Base-by-base conservation (phyloP, 2,329 filamentous ascomycete genomes). In the Venturia pyrina region DNA sequence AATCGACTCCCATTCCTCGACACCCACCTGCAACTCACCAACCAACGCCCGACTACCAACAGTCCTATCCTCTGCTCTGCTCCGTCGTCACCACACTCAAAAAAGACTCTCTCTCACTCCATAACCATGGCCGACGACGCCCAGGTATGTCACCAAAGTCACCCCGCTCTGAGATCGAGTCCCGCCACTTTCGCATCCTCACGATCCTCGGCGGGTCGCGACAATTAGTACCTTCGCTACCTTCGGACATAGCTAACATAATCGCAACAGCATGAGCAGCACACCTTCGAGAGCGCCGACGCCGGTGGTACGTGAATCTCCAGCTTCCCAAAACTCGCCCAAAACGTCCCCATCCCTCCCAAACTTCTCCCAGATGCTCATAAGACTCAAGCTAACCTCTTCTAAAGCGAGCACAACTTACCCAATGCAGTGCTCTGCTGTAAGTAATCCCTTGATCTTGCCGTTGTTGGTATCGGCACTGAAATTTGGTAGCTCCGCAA, bases 381-480 rank as follows among this genome's bases (percentile, higher is more conserved):
- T 8, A 59, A 8, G 24, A 59, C 28, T 28, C 32, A 37, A 59
- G 37, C 32, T 59, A 37, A 59, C 53, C 17, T 59, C 7, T 37
- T 8, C 15, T 75, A 0, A 28, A 53, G 28, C 21, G 98, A 95
- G 73, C 28, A 78, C 84, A 77, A 99, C 95, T 78, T 97, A 79
- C 85, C 95, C 95, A 75, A 96, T 96, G 91, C 95, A 99, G 87
- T 99, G 95, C 84, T 99, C 96, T 84, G 93, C 96, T 76, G 53
- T 59, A 37, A 19, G 53, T 59, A 59, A 37, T 19, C 15, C 53
- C 53, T 37, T 37, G 53, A 15, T 37, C 5, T 37, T 15, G 15
- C 10, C 15, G 11, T 37, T 10, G 53, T 37, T 37, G 28, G n/a
- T 37, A 21, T n/a, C 5, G 28, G 19, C 19, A 15, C 53, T 59